These are phyloP conservation scores for Magnusiomyces paraingens DNA, from an alignment of 1,139 yeast species.

Conservation along the genomic window DNA sequence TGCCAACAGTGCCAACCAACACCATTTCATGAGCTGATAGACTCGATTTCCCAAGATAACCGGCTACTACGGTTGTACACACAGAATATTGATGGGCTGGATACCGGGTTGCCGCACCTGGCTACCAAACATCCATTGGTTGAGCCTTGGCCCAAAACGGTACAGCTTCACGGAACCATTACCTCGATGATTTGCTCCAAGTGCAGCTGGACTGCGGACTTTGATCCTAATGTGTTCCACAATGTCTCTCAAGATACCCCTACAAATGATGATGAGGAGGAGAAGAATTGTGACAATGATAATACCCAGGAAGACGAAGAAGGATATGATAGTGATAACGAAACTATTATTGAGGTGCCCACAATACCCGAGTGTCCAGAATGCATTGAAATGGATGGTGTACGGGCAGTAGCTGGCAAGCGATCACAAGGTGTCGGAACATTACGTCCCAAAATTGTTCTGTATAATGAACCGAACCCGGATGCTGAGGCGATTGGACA, in stretches of 20 bases:
- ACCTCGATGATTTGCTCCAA: slow-evolving; percentile 67
- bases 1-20: slow-evolving; percentile 62
- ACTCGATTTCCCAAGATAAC: slow-evolving; percentile 52
- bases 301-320: background rate
- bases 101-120: slow-evolving; percentile 40
- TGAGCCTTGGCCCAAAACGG: slow-evolving; percentile 45
- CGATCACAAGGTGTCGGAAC: slow-evolving; percentile 71
- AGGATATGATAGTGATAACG: slow-evolving; percentile 15
- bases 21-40: slow-evolving; percentile 60
- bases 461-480: slow-evolving; percentile 84
- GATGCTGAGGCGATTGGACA: slow-evolving; percentile 77
- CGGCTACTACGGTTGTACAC: slow-evolving; percentile 61
- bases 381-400: slow-evolving; percentile 47
- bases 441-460: slow-evolving; percentile 72
- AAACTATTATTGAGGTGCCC: slow-evolving; percentile 26
- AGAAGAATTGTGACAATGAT: background rate
- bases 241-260: background rate
- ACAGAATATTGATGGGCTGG: slow-evolving; percentile 43
- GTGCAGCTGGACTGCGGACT: slow-evolving; percentile 47
- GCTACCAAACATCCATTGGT: slow-evolving; percentile 42
- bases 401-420: slow-evolving; percentile 54
- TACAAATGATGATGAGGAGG: background rate
- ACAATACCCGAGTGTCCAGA: slow-evolving; percentile 48
- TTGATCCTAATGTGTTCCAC: slow-evolving; percentile 38
- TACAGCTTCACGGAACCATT: slow-evolving; percentile 78